Evolutionary conservation across 805 yeast species (phyloP).

Genomic region (Sugiyamaella marilandica): DNA sequence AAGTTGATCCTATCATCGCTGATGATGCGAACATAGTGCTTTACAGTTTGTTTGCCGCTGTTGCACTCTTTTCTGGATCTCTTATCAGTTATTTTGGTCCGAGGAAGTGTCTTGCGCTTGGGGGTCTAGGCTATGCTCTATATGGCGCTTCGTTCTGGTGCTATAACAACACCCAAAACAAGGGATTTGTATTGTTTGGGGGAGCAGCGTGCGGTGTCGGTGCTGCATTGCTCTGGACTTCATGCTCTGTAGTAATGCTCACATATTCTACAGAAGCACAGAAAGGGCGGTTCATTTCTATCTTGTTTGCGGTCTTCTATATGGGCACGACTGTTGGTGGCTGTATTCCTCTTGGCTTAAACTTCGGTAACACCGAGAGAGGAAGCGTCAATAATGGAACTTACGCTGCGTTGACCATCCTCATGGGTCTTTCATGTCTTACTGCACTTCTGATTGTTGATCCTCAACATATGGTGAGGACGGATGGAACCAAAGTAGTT

Average conservation of each 20-base stretch:
- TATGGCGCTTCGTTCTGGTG: slow-evolving; percentile 44
- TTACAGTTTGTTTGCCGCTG: slow-evolving; percentile 49
- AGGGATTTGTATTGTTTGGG: slow-evolving; percentile 48
- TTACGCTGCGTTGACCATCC: slow-evolving; percentile 47
- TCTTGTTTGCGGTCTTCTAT: slow-evolving; percentile 55
- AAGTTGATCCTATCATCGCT: slow-evolving; percentile 32
- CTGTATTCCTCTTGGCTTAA: slow-evolving; percentile 49
- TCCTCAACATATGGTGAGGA: slow-evolving; percentile 43
- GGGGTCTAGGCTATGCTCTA: slow-evolving; percentile 44
- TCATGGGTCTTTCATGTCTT: slow-evolving; percentile 43
- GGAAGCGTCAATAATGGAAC: slow-evolving; percentile 44
- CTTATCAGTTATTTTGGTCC: slow-evolving; percentile 49
- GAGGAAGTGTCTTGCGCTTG: slow-evolving; percentile 38
- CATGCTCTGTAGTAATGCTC: slow-evolving; percentile 51
- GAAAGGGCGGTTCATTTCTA: slow-evolving; percentile 50
- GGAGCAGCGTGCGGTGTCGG: slow-evolving; percentile 53
- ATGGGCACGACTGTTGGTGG: slow-evolving; percentile 57
- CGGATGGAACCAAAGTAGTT: slow-evolving; percentile 46
- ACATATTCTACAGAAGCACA: slow-evolving; percentile 48
- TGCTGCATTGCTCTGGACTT: slow-evolving; percentile 54
- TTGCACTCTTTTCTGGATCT: slow-evolving; percentile 54
- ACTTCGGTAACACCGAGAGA: slow-evolving; percentile 35
- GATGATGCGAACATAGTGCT: slow-evolving; percentile 50
- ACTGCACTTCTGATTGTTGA: slow-evolving; percentile 47
- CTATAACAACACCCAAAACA: slow-evolving; percentile 41